Conservation (phyloP, 345 rosid genomes). For the Lagerstroemia speciosa region DNA sequence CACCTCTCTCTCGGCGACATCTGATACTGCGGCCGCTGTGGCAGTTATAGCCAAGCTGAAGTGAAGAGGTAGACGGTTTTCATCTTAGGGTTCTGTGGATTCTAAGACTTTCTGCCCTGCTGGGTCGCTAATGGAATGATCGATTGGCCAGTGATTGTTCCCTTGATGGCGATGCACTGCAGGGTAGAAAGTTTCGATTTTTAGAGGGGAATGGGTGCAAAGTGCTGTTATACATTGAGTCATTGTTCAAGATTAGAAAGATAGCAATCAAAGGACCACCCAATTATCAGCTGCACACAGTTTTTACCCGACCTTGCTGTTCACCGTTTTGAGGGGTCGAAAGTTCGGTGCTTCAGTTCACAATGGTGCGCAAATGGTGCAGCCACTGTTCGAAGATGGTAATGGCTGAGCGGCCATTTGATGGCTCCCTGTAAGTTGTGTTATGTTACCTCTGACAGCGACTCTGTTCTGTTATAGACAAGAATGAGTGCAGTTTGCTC, state of each 20-base stretch:
- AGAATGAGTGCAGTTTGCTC: not conserved
- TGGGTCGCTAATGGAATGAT: too few species aligned
- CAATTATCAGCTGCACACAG: too few species aligned
- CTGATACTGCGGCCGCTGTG: not conserved
- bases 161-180: too few species aligned
- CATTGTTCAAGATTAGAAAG: too few species aligned
- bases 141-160: too few species aligned
- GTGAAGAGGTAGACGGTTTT: not conserved
- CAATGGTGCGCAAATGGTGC: constrained; percentile 20
- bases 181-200: too few species aligned
- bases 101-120: not conserved
- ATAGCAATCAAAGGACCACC: too few species aligned
- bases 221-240: too few species aligned
- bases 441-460: not conserved
- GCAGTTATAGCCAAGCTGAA: not conserved
- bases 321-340: not conserved
- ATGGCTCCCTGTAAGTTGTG: constrained; percentile 19
- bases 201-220: too few species aligned
- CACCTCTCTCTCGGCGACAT: too few species aligned
- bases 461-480: not conserved
- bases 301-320: too few species aligned
- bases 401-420: constrained; percentile 19
- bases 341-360: not conserved
- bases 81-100: too few species aligned
- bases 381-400: constrained; percentile 19